A percentile compares a stretch with the other conserved stretches of the same genome.
Evolutionary conservation across 2,329 filamentous ascomycete species (phyloP).

Genomic region (Rugonectria rugulosa): DNA sequence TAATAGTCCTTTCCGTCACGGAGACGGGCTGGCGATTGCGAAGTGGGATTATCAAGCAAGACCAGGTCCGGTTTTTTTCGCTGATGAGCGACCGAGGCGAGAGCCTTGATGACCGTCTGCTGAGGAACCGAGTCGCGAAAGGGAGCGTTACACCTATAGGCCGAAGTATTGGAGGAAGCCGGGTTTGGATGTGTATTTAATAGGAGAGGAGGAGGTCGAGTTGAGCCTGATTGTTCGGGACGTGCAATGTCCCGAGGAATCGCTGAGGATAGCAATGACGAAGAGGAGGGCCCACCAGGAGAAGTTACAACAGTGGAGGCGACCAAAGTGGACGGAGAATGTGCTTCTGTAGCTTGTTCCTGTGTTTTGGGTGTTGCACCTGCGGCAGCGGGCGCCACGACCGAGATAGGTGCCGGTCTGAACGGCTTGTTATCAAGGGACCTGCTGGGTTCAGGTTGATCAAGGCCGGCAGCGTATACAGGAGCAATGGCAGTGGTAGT

Average conservation of each 20-base stretch:
- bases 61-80: slow-evolving; percentile 70
- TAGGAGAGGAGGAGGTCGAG: slow-evolving; percentile 13
- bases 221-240: slow-evolving; percentile 3
- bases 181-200: slow-evolving; percentile 7
- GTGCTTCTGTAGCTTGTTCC: slow-evolving; percentile 16
- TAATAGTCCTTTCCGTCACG: neutral
- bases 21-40: neutral
- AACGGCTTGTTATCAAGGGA: neutral
- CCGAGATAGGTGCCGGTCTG: slow-evolving; percentile 15
- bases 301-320: slow-evolving; percentile 22
- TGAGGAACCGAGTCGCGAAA: slow-evolving; percentile 73
- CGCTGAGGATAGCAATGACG: slow-evolving; percentile 23
- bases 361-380: neutral
- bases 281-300: slow-evolving; percentile 33
- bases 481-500: no score
- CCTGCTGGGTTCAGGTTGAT: neutral
- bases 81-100: slow-evolving; percentile 71
- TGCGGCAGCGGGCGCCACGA: slow-evolving; percentile 6
- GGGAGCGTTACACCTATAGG: slow-evolving; percentile 56
- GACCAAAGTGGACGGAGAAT: slow-evolving; percentile 19
- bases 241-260: slow-evolving; percentile 10
- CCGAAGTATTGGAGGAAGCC: slow-evolving; percentile 31
- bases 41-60: slow-evolving; percentile 52
- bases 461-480: neutral
- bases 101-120: slow-evolving; percentile 83